Base-by-base conservation (phyloP, 2,329 filamentous ascomycete genomes). In the Stagonosporopsis vannaccii region DNA sequence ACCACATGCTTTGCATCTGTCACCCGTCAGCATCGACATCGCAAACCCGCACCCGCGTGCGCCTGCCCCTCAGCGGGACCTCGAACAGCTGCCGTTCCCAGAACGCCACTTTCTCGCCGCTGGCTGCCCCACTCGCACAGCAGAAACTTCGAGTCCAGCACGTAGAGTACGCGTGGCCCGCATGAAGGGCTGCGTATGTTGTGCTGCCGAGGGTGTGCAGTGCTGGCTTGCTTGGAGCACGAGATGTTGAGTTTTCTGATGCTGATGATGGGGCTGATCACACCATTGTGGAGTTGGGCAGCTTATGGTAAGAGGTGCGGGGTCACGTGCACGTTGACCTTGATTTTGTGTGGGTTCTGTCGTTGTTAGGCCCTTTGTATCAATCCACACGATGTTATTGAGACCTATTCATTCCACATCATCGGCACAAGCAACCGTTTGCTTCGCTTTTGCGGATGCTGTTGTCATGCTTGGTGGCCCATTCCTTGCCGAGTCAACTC, bases 161-260 rank as follows among this genome's bases (percentile, higher is more conserved):
- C 41, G 46, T 37, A 20, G 28, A 41, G 33, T 42, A 49, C 26
- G 46, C 46, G 36, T 49, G 32, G 48, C 48, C 46, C 7, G n/a
- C 46, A 26, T 40, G 19, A 22, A 11, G 30, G 28, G 12, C 15
- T 46, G 33, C 28, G 35, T 25, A 32, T 22, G 22, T n/a, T 30
- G 44, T 28, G 8, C 4, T 46, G 13, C 40, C 17, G 25, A 20
- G 7, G 20, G n/a, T 12, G 26, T 35, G 23, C n/a, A 32, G 8
- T 8, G 9, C 7, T n/a, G 23, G 28, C 25, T 19, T 35, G n/a
- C 17, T 20, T 20, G 26, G n/a, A 6, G 17, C 19, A 13, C n/a
- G 17, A 43, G 15, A 43, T 43, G 17, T 13, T 19, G 28, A 4
- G 5, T 30, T 36, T 28, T 22, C 22, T 17, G 23, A 20, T 48